Evolutionary conservation across 1,139 yeast genomes (phyloP).

Genomic region (Geotrichum citri-aurantii): DNA sequence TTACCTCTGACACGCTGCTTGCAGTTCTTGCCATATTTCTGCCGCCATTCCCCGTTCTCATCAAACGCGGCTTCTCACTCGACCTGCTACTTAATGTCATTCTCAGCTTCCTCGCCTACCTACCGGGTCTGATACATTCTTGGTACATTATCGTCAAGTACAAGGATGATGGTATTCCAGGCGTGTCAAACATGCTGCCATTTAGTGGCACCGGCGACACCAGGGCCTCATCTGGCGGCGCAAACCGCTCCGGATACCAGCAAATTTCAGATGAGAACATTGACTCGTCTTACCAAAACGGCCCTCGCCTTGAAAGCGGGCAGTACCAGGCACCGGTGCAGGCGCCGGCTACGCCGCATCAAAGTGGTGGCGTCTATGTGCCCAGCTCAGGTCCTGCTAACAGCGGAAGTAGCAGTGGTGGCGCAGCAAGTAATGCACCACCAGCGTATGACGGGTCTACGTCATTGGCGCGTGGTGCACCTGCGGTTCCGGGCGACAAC

Average conservation of each 20-base stretch:
- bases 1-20: slow-evolving; percentile 43
- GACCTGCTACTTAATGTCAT: slow-evolving; percentile 57
- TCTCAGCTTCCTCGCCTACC: slow-evolving; percentile 54
- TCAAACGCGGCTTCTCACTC: slow-evolving; percentile 56
- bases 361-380: background rate
- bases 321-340: background rate
- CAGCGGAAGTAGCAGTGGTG: background rate
- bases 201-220: background rate
- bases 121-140: slow-evolving; percentile 59
- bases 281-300: background rate
- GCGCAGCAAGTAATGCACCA: slow-evolving; percentile 18
- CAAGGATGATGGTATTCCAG: slow-evolving; percentile 55
- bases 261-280: slow-evolving; percentile 8
- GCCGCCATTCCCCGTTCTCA: slow-evolving; percentile 71
- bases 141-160: slow-evolving; percentile 41
- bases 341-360: background rate
- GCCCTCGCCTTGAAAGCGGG: background rate
- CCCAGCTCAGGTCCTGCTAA: background rate
- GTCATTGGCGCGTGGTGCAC: background rate
- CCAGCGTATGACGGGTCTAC: slow-evolving; percentile 22
- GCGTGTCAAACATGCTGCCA: slow-evolving; percentile 10
- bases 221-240: background rate
- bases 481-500: slow-evolving; percentile 24
- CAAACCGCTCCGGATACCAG: slow-evolving; percentile 2
- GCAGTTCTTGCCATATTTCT: slow-evolving; percentile 55